Evolutionary conservation across 2,329 filamentous ascomycete species (phyloP), one percentile per base, ranked within the genome.

Genomic region (Didymosphaeria variabile): DNA sequence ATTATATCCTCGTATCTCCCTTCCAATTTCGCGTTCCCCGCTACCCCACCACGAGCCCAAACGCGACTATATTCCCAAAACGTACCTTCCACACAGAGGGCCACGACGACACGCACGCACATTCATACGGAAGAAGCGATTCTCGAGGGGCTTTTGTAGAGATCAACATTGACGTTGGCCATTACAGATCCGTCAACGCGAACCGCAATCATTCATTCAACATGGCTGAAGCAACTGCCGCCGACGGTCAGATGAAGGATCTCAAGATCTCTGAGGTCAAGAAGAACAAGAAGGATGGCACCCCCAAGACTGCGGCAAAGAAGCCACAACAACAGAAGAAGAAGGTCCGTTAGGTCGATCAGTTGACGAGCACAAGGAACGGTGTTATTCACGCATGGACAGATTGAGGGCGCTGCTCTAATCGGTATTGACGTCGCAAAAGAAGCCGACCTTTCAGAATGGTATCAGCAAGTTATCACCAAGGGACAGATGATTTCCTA

Each of bases 401-500:
- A 82, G 80, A 84, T 83, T 50, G 86, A 88, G 46, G 87, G 86
- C 51, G 84, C 86, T 55, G 86, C 86, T 56, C 77, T 96, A 67
- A 96, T 95, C 72, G 94, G 94, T 67, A 97, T 97, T 73, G 95
- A 94, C 65, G 88, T 91, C 62, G 86, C 87, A 66, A 98, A 97
- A 81, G 84, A 90, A 52, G 90, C 91, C 51, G 93, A 98, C 81
- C 95, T 99, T 77, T 86, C 92, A 54, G 89, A 90, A 80, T 99
- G 95, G 95, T 99, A 99, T 81, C 93, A 97, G 82, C 94, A 99
- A 82, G 92, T 98, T 63, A 91, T 99, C 59, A 89, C 94, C 75
- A 99, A 99, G 87, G 92, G 93, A 71, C 93, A 97, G 78, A 92
- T 99, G 91, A 90, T 98, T 72, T 94, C 97, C 75, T 99, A 97